Evolutionary conservation across 306 rosid genomes (phyloP).

Genomic region (Sophora flavescens): DNA sequence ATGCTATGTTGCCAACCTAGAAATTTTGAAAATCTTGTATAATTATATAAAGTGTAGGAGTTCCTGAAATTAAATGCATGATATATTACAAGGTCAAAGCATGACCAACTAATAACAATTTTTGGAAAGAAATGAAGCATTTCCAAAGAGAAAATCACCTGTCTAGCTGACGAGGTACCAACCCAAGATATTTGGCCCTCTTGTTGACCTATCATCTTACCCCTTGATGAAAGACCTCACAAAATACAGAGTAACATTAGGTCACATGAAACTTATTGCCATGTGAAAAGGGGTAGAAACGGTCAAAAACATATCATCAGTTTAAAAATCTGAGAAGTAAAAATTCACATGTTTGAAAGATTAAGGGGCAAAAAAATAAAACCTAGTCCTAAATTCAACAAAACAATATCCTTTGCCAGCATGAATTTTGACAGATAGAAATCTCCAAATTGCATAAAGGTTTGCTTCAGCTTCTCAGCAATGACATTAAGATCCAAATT

Average conservation of each 20-base stretch:
- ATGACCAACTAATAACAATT: constrained; percentile 9
- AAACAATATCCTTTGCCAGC: constrained; percentile 86
- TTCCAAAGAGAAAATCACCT: constrained; percentile 61
- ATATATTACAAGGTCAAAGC: constrained; percentile 7
- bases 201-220: constrained; percentile 85
- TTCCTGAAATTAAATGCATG: constrained; percentile 24
- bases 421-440: constrained; percentile 74
- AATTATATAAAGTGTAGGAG: background rate
- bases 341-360: constrained; percentile 40
- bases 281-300: constrained; percentile 40
- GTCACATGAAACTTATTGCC: constrained; percentile 50
- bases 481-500: constrained; percentile 83
- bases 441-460: constrained; percentile 85
- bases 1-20: background rate
- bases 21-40: background rate
- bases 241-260: constrained; percentile 47
- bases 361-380: constrained; percentile 30
- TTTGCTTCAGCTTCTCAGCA: constrained; percentile 89
- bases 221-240: constrained; percentile 55
- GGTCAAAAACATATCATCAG: constrained; percentile 43
- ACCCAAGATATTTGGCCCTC: constrained; percentile 86
- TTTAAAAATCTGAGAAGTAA: constrained; percentile 34
- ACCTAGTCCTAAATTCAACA: constrained; percentile 89
- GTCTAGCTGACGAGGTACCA: constrained; percentile 73
- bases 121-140: constrained; percentile 12